A percentile compares a stretch with the other conserved stretches of the same genome.
Evolutionary conservation across 2,329 filamentous ascomycete species (phyloP).

Genomic region (Colletotrichum siamense): DNA sequence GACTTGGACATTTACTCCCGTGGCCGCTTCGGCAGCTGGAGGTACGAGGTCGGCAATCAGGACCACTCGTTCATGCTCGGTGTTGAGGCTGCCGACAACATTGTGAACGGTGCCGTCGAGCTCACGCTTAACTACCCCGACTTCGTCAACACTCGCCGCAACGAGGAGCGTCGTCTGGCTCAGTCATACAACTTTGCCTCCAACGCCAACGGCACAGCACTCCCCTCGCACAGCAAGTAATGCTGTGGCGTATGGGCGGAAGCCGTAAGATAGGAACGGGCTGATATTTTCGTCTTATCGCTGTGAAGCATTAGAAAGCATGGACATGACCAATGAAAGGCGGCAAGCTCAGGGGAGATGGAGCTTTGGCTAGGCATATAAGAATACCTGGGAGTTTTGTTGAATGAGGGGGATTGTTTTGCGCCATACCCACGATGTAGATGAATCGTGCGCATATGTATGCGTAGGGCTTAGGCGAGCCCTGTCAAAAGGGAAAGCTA

Average conservation of each 20-base stretch:
- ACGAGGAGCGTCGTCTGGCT: constrained; percentile 68
- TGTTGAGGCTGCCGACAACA: constrained; percentile 90
- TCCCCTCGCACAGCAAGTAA: constrained; percentile 39
- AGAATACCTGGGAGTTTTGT: constrained; percentile 23
- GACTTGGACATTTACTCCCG: constrained; percentile 92
- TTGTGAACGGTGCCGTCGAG: constrained; percentile 88
- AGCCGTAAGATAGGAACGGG: background rate
- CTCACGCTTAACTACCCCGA: constrained; percentile 96
- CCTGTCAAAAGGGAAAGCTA: background rate
- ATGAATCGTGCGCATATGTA: constrained; percentile 17
- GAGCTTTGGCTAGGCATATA: constrained; percentile 13
- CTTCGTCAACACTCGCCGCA: constrained; percentile 84
- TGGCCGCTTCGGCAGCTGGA: constrained; percentile 97
- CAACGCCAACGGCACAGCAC: constrained; percentile 33
- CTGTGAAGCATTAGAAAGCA: constrained; percentile 9
- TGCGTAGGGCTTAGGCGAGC: background rate
- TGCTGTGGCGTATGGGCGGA: background rate
- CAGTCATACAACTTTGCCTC: constrained; percentile 47
- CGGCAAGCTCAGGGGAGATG: background rate
- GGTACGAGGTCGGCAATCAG: constrained; percentile 95
- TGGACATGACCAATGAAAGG: background rate
- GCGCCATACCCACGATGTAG: constrained; percentile 19
- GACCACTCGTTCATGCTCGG: constrained; percentile 98
- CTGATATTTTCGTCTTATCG: background rate
- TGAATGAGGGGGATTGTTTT: constrained; percentile 1